A percentile compares a stretch with the other conserved stretches of the same genome.
Evolutionary conservation across 2,329 filamentous ascomycete species (phyloP).

Genomic region (Scytalidium lignicola): DNA sequence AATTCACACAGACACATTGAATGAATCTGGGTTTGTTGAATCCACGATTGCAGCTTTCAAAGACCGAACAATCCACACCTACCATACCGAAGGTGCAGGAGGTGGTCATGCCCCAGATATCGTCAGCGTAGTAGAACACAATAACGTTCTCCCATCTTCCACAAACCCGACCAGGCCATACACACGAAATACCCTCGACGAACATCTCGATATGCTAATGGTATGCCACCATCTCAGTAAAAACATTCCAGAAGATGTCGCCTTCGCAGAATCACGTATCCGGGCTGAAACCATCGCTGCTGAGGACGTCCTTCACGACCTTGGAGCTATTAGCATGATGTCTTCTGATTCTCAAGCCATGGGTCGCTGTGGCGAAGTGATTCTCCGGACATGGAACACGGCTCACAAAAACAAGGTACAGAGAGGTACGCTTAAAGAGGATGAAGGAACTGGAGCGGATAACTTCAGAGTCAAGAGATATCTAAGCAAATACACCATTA

Average conservation of each 20-base stretch:
- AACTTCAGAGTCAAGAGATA: slow-evolving; percentile 93
- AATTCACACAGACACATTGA: slow-evolving; percentile 93
- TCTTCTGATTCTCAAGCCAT: slow-evolving; percentile 92
- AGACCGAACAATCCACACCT: slow-evolving; percentile 85
- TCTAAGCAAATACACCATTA: slow-evolving; percentile 93
- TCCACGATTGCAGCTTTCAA: slow-evolving; percentile 83
- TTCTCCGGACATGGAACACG: slow-evolving; percentile 92
- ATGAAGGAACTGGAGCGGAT: slow-evolving; percentile 73
- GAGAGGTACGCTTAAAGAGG: slow-evolving; percentile 70
- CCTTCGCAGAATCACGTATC: slow-evolving; percentile 91
- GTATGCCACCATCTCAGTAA: slow-evolving; percentile 91
- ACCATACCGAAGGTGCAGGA: slow-evolving; percentile 93
- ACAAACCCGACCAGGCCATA: slow-evolving; percentile 92
- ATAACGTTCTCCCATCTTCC: slow-evolving; percentile 82
- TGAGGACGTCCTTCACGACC: slow-evolving; percentile 91
- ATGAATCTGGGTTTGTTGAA: slow-evolving; percentile 96
- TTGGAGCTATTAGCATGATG: slow-evolving; percentile 98
- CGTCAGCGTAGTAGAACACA: slow-evolving; percentile 84
- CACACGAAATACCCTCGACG: slow-evolving; percentile 87
- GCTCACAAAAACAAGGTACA: slow-evolving; percentile 95
- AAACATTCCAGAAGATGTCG: slow-evolving; percentile 91
- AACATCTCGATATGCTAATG: slow-evolving; percentile 98
- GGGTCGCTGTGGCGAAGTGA: slow-evolving; percentile 91
- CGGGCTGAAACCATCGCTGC: slow-evolving; percentile 94
- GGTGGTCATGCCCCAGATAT: slow-evolving; percentile 95